Base-by-base conservation (phyloP, 768 basidiomycete species). In the Coprinopsis sp. region DNA sequence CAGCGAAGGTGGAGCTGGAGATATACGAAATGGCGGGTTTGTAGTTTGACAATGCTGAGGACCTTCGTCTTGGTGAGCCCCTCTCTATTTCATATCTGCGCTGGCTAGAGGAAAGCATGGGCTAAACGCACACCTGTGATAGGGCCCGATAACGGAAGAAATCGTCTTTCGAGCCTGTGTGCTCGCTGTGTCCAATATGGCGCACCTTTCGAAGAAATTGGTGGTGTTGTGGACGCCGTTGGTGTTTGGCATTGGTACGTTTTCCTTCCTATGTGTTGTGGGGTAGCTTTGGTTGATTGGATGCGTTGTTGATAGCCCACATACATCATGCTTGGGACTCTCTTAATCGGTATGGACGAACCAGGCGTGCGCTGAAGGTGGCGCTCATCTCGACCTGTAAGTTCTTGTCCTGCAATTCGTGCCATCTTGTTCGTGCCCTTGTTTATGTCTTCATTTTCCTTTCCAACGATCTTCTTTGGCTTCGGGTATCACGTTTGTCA, bases 111-210 rank as follows among this genome's bases (percentile, higher is more conserved):
- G 11, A 33, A 3, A 33, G 44, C 49, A 43, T 72, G 27, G 71
- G 70, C 25, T 29, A 10, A n/a, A 13, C 18, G 37, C 18, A 34
- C 8, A 31, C n/a, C n/a, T 8, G 30, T 36, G 29, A 40, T 50
- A 93, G 91, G 93, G 77, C 3, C 95, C 95, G 0, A 64, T 93
- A 25, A 94, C 94, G 0, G 95, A 99, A 67, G 95, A 98, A 64
- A 48, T 96, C 21, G 88, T 91, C 6, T 98, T 96, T 61, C 74
- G 96, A 22, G 82, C 88, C 0, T 93, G 91, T 60, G 76, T 95
- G 23, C 70, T 96, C 16, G 70, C 84, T 2, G 73, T 82, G 6
- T 87, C 89, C 54, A 72, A 81, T 46, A 73, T 95, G 41, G 77
- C 83, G 0, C 80, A 79, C 14, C 70, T 73, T 2, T 74, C 78